phyloP scores from a whole-genome alignment of 495 filamentous ascomycete species.

The Aspergillus wentii region DNA sequence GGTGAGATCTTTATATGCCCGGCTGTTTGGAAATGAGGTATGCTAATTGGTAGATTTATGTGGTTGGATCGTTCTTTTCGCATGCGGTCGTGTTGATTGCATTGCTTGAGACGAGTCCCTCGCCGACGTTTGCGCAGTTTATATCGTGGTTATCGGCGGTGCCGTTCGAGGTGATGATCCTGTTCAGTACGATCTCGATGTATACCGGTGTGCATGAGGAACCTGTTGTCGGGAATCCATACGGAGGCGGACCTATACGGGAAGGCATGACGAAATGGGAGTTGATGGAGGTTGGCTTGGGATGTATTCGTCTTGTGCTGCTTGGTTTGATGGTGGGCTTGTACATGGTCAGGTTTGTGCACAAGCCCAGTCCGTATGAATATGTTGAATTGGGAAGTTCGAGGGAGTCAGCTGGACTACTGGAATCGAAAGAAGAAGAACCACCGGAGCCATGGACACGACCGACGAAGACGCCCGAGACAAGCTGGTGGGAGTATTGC shows the following conservation, averaged over 20 bases:
- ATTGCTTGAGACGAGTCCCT: conserved; percentile 58
- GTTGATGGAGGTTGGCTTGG: conserved; percentile 35
- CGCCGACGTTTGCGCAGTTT: conserved; percentile 57
- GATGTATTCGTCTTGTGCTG: conserved; percentile 41
- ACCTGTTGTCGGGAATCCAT: conserved; percentile 39
- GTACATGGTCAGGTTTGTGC: conserved; percentile 42
- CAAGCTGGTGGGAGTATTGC: not conserved
- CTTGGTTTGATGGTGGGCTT: conserved; percentile 48
- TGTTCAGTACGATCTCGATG: conserved; percentile 48
- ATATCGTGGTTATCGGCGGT: conserved; percentile 56
- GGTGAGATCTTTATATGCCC: conserved; percentile 42
- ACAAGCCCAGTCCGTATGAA: not conserved
- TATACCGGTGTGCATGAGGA: conserved; percentile 45
- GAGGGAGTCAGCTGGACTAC: not conserved
- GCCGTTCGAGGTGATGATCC: conserved; percentile 52
- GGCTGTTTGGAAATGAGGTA: not conserved
- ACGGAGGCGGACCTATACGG: conserved; percentile 18
- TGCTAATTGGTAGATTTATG: conserved; percentile 52
- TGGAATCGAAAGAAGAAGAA: not conserved
- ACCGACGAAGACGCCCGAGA: not conserved
- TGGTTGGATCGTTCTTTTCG: conserved; percentile 58
- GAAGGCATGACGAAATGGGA: conserved; percentile 51
- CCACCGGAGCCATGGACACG: not conserved
- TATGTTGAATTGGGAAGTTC: not conserved
- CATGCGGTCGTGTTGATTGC: conserved; percentile 58